Conservation (phyloP, 1,284 basidiomycete species). For the Singerocomus inundabilis region DNA sequence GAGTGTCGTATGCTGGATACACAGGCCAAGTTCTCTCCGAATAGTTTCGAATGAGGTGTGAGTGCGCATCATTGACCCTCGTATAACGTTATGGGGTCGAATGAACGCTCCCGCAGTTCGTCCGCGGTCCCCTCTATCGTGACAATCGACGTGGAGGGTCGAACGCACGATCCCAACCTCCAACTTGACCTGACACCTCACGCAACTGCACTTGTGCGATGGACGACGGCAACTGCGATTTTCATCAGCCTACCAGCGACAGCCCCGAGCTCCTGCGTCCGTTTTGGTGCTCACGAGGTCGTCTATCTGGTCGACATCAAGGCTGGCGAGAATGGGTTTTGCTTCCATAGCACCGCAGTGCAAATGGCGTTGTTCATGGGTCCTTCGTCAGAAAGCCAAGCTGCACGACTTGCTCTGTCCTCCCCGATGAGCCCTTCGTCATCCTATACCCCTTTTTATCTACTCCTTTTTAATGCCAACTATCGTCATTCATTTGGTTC, state of each 20-base stretch:
- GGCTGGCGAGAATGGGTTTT: not conserved
- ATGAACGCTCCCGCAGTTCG: not conserved
- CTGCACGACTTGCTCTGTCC: not conserved
- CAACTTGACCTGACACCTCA: not conserved
- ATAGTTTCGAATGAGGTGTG: slow-evolving; percentile 2
- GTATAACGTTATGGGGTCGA: not conserved
- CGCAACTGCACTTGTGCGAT: not conserved
- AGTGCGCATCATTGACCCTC: not conserved
- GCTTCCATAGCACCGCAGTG: not conserved
- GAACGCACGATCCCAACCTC: not conserved
- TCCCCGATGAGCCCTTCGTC: not conserved
- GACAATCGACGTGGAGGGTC: slow-evolving; percentile 2
- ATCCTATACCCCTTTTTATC: slow-evolving; percentile 9
- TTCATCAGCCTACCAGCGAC: not conserved
- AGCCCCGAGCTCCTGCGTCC: not conserved
- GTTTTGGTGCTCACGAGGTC: not conserved
- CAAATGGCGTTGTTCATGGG: not conserved
- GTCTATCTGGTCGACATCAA: not conserved
- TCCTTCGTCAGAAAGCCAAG: too few species aligned
- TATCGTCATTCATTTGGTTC: slow-evolving; percentile 3
- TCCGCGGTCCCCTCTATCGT: not conserved
- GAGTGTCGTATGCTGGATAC: not conserved
- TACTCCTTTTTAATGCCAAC: not conserved
- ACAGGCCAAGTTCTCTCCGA: not conserved
- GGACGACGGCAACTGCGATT: not conserved